These are phyloP conservation scores for Ceratocystis papillata DNA, from an alignment of 2,329 filamentous ascomycete genomes.

Conservation along the genomic window DNA sequence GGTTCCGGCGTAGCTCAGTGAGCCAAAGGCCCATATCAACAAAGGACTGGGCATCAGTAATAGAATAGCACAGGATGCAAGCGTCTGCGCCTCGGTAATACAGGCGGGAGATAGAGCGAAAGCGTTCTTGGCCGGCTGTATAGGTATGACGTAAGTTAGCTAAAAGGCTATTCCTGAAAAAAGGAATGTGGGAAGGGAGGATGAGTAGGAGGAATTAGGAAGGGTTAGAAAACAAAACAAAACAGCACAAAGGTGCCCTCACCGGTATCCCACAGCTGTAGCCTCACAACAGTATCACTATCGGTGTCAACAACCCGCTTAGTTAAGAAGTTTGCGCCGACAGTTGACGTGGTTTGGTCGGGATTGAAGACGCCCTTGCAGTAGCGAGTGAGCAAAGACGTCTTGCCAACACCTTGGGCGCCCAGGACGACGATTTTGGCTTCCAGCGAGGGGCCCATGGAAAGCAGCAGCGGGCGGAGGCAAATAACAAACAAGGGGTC, in stretches of 20 bases:
- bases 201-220: conserved; percentile 2
- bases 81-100: conserved; percentile 96
- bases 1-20: conserved; percentile 68
- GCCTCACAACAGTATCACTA: conserved; percentile 73
- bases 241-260: conserved; percentile 25
- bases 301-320: conserved; percentile 74
- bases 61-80: conserved; percentile 88
- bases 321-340: conserved; percentile 69
- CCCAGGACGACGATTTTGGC: conserved; percentile 74
- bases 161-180: neutral
- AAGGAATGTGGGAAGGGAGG: conserved; percentile 22
- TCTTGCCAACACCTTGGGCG: conserved; percentile 70
- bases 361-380: conserved; percentile 62
- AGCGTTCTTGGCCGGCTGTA: conserved; percentile 78
- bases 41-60: conserved; percentile 76
- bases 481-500: neutral
- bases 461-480: conserved; percentile 1
- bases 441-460: conserved; percentile 52
- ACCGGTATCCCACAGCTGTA: conserved; percentile 94
- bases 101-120: conserved; percentile 83
- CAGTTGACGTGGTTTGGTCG: conserved; percentile 55
- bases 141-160: neutral
- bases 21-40: conserved; percentile 89
- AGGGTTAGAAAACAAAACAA: conserved; percentile 15
- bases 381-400: conserved; percentile 64